Percentiles rank a stretch among this genome's conserved stretches.
Conservation (phyloP, 441 rosid genomes). For the Kokia cookei region DNA sequence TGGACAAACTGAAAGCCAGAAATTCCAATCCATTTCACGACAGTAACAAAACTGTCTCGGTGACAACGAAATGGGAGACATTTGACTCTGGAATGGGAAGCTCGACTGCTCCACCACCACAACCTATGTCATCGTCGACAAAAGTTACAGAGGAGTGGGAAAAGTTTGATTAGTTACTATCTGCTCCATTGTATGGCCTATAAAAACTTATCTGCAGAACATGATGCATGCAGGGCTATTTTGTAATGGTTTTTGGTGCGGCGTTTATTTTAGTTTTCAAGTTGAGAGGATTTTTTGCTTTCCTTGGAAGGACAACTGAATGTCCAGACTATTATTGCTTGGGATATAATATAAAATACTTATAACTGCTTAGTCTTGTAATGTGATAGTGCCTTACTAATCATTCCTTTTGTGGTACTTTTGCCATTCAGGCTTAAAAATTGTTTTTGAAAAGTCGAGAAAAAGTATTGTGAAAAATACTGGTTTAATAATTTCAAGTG, state of each 20-base stretch:
- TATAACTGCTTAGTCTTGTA: background rate
- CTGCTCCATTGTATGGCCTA: background rate
- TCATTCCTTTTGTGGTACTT: background rate
- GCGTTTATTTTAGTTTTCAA: background rate
- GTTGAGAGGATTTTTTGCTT: background rate
- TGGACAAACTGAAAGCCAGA: conserved; percentile 65
- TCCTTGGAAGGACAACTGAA: background rate
- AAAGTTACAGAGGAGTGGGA: conserved; percentile 60
- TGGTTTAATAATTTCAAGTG: too few species aligned
- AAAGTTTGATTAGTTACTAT: conserved; percentile 45
- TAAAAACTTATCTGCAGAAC: background rate
- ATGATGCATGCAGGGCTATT: background rate
- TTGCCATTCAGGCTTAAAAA: background rate
- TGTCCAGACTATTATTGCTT: background rate
- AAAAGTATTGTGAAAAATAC: too few species aligned
- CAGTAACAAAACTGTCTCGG: conserved; percentile 38
- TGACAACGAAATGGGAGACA: conserved; percentile 74
- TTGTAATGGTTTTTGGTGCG: background rate
- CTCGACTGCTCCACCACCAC: conserved; percentile 57
- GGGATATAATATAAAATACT: background rate
- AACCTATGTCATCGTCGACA: conserved; percentile 43
- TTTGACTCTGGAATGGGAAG: conserved; percentile 66
- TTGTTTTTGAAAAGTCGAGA: too few species aligned
- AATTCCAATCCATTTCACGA: conserved; percentile 49
- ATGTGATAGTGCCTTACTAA: background rate